These are phyloP conservation scores for Immersiporthe knoxdaviesiana DNA, from an alignment of 2,329 filamentous ascomycete species.

Conservation along the genomic window DNA sequence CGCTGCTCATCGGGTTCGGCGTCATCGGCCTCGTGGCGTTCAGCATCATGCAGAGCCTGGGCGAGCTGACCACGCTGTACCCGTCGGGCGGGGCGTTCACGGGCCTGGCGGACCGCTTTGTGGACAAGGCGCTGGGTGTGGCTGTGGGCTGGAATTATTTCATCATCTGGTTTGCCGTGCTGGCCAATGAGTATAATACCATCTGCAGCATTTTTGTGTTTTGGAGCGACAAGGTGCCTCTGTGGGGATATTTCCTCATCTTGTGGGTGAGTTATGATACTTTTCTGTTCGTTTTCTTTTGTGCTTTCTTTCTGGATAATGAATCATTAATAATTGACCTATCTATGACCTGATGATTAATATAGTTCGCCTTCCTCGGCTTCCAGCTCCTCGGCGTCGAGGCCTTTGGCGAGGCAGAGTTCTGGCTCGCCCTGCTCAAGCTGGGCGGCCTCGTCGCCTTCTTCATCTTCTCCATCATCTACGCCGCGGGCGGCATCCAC, in stretches of 20 bases:
- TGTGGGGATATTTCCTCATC: conserved; percentile 73
- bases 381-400: conserved; percentile 75
- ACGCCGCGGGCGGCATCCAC: conserved; percentile 67
- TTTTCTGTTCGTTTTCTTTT: too few species aligned
- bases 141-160: conserved; percentile 75
- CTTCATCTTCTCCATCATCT: conserved; percentile 74
- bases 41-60: conserved; percentile 72
- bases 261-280: conserved; percentile 70
- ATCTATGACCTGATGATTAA: too few species aligned
- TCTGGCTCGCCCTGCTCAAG: conserved; percentile 77
- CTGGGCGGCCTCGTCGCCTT: conserved; percentile 70
- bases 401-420: conserved; percentile 78
- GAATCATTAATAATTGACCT: too few species aligned
- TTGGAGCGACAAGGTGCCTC: conserved; percentile 63
- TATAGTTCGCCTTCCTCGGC: conserved; percentile 57
- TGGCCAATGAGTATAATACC: conserved; percentile 74
- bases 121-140: conserved; percentile 70
- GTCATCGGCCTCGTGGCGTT: conserved; percentile 72
- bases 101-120: conserved; percentile 70
- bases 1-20: conserved; percentile 73
- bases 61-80: conserved; percentile 74
- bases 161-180: conserved; percentile 65
- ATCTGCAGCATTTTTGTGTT: conserved; percentile 68
- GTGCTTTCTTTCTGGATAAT: neutral
- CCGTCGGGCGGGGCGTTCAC: conserved; percentile 73